Conservation (phyloP, 768 basidiomycete species). For the Hemileccinum rubropunctum region DNA sequence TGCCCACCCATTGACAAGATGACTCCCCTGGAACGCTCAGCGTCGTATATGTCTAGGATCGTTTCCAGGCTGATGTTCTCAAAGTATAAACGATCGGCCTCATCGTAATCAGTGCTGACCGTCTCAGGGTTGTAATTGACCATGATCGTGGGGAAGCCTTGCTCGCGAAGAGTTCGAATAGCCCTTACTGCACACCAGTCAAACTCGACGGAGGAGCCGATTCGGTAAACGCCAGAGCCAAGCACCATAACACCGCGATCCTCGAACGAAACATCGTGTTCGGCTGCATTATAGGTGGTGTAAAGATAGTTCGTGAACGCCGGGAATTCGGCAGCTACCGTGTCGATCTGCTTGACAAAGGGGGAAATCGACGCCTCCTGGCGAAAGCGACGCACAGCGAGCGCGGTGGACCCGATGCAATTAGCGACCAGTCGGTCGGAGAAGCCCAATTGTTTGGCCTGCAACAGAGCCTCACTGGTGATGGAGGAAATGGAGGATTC, state of each 20-base stretch:
- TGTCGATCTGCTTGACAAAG: conserved; percentile 98
- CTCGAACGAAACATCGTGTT: conserved; percentile 86
- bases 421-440: conserved; percentile 87
- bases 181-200: conserved; percentile 99
- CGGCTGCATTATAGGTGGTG: conserved; percentile 95
- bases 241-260: conserved; percentile 97
- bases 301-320: conserved; percentile 99
- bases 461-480: conserved; percentile 58
- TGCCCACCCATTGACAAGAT: conserved; percentile 99
- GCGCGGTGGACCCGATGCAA: conserved; percentile 85
- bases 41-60: conserved; percentile 95
- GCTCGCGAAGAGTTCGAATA: conserved; percentile 93
- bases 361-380: conserved; percentile 81
- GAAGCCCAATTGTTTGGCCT: conserved; percentile 93
- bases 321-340: conserved; percentile 98
- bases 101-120: conserved; percentile 98
- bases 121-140: conserved; percentile 99
- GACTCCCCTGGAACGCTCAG: conserved; percentile 83
- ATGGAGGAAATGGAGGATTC: conserved; percentile 64
- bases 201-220: conserved; percentile 98
- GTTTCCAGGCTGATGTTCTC: conserved; percentile 98
- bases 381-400: conserved; percentile 87
- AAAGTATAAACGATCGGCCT: conserved; percentile 97
- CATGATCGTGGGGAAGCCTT: conserved; percentile 95
- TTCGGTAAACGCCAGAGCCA: conserved; percentile 97